Percentiles rank a stretch among this genome's conserved stretches.
These are phyloP conservation scores for Musa beccarii DNA, from an alignment of 176 grass and related monocot genomes.

Conservation along the genomic window DNA sequence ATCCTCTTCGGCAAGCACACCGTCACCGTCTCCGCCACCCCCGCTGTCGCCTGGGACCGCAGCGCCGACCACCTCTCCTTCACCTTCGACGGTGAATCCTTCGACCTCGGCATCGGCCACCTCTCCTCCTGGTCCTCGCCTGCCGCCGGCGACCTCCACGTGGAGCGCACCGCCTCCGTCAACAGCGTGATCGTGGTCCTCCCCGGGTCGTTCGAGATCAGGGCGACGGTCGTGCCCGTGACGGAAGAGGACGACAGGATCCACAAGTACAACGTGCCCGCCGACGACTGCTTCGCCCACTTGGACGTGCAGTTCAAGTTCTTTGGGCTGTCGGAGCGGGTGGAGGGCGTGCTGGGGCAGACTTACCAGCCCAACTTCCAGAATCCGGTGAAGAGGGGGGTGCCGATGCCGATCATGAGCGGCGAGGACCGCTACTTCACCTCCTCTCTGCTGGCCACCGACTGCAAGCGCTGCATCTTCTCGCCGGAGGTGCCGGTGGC, in stretches of 20 bases:
- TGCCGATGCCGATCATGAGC: conserved; percentile 30
- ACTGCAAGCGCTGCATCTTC: conserved; percentile 32
- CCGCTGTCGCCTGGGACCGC: conserved; percentile 30
- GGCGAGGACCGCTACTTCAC: conserved; percentile 26
- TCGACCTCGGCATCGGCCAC: conserved; percentile 21
- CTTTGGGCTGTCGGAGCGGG: conserved; percentile 14
- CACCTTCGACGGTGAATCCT: conserved; percentile 23
- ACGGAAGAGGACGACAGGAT: conserved; percentile 29
- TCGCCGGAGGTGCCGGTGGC: background rate
- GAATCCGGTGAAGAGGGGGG: conserved; percentile 25
- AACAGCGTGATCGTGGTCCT: conserved; percentile 24
- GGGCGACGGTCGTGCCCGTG: conserved; percentile 28
- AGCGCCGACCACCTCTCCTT: conserved; percentile 29
- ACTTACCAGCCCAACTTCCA: conserved; percentile 20
- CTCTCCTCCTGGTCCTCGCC: conserved; percentile 28
- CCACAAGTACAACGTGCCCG: conserved; percentile 14
- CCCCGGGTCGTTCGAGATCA: conserved; percentile 23
- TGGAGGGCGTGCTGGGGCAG: conserved; percentile 29
- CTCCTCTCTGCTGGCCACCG: conserved; percentile 16
- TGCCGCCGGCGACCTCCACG: conserved; percentile 16
- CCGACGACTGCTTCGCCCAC: conserved; percentile 28
- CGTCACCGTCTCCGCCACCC: conserved; percentile 27
- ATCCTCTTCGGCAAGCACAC: conserved; percentile 31
- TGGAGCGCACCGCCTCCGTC: conserved; percentile 29
- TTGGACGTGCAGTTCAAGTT: conserved; percentile 32